Percentiles rank a stretch among this genome's conserved stretches.
Evolutionary conservation across 2,329 filamentous ascomycete genomes (phyloP).

Genomic region (Xylaria arbuscula): DNA sequence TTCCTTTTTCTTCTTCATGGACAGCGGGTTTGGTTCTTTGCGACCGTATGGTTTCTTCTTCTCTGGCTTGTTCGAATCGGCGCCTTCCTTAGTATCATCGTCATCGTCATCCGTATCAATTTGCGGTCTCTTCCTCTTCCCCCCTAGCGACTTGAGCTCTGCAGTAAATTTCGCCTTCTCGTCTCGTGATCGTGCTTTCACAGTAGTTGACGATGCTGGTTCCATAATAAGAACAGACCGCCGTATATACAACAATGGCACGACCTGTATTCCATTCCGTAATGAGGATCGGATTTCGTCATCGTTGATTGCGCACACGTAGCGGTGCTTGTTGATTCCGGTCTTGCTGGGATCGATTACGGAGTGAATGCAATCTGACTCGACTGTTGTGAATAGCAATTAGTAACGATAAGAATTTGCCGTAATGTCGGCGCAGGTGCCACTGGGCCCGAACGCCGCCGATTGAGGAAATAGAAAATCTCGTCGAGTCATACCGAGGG

Average conservation of each 20-base stretch:
- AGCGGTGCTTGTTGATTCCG: conserved; percentile 79
- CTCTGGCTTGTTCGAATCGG: conserved; percentile 44
- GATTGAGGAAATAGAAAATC: background rate
- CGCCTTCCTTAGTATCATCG: conserved; percentile 39
- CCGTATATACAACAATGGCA: conserved; percentile 82
- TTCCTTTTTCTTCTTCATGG: conserved; percentile 70
- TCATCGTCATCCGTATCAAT: conserved; percentile 54
- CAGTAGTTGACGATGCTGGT: conserved; percentile 77
- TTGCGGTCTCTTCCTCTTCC: conserved; percentile 63
- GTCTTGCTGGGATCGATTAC: conserved; percentile 83
- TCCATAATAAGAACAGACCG: conserved; percentile 78
- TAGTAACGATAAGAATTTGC: conserved; percentile 2
- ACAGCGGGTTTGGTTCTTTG: conserved; percentile 77
- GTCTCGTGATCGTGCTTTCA: conserved; percentile 71
- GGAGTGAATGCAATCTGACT: conserved; percentile 75
- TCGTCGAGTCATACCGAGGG: conserved; percentile 57
- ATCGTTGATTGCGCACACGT: conserved; percentile 81
- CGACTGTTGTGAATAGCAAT: conserved; percentile 51
- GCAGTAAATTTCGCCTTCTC: conserved; percentile 80
- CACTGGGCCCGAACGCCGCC: background rate
- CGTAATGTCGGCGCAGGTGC: background rate
- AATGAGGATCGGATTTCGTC: conserved; percentile 70
- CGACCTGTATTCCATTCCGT: conserved; percentile 71
- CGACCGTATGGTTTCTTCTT: conserved; percentile 67
- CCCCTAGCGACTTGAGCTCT: conserved; percentile 67